Base-by-base conservation (phyloP, 495 filamentous ascomycete genomes). In the Echria macrotheca region DNA sequence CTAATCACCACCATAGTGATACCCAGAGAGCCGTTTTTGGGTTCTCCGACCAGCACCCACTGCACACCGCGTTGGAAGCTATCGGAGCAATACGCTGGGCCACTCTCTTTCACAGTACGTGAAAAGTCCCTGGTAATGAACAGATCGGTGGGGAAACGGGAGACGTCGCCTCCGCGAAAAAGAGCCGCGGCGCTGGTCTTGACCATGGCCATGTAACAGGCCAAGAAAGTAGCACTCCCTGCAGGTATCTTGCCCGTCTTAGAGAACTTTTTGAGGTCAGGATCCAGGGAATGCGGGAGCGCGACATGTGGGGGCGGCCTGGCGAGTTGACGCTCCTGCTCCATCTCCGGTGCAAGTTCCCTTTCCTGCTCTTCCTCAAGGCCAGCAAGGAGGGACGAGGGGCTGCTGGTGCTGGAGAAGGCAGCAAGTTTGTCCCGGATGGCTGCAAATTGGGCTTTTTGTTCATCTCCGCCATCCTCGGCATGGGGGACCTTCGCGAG, bases 361-460 rank as follows among this genome's bases (percentile, higher is more conserved):
- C 84, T 72, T 58, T 88, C 85, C 43, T 86, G 83, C 54, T 87
- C 84, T 58, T 90, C 83, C 11, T 83, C 69, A 2, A 86, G 45
- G 7, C 6, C 17, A 5, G 19, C 8, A 4, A 21, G 5, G 19
- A 21, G 5, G 6, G 18, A 12, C 9, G 32, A 8, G n/a, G 17
- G 18, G 1, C 6, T 32, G 31, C 5, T 38, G 12, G 17, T n/a
- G 19, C 19, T 9, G 5, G 18, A 19, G 44, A 41, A 53, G 11
- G 40, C 32, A 1, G 4, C 4, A 4, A 22, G 15, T 18, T 42
- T 45, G 15, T 36, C 44, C 3, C 22, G 9, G 31, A 38, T 47
- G 17, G 32, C 18, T 4, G 32, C 14, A 5, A 15, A 24, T 15
- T 47, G 28, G 18, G 44, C 2, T 19, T 5, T 18, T 3, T 44